Evolutionary conservation across 306 rosid species (phyloP), one percentile per base, ranked within the genome.

Genomic region (Prunus dulcis): DNA sequence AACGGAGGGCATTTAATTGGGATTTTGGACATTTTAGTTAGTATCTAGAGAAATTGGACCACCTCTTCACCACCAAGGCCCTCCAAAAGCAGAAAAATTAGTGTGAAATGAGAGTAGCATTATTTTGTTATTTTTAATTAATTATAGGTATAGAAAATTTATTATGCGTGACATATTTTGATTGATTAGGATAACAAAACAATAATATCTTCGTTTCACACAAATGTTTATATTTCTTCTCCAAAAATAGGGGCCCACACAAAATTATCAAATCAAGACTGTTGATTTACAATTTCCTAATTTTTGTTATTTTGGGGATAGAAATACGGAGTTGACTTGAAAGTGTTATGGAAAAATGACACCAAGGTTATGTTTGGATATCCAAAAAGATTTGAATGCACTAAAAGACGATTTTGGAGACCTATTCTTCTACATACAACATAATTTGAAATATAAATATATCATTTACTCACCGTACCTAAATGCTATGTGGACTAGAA

Each of bases 21-120:
- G 87, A 83, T 75, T 82, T 86, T 82, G 92, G 92, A 86, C 89
- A 74, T 80, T 81, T 71, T 9, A 27, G 43, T 34, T 1, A 38
- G 27, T 28, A 12, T 62, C 67, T 0, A 49, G 71, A 76, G 55
- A 69, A 2, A 41, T 9, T 60, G 69, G 77, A 60, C 68, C 58
- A 17, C 25, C 18, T 60, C 18, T 61, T 78, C 45, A 72, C 52
- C 82, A n/a, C 19, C 20, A 27, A 8, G 83, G 78, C 73, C 82
- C 9, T 38, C 0, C 82, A 64, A 73, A 63, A 32, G 45, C 5
- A 60, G 12, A 12, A 4, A 23, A 27, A 22, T 0, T 10, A 0
- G 4, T 12, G 8, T 58, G 34, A 12, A 10, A 4, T 3, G 6
- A 0, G 1, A 13, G 0, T 13, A 14, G 1, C 0, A 49, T 3